Base-by-base conservation (phyloP, 805 yeast species). In the Wickerhamiella lipophila region DNA sequence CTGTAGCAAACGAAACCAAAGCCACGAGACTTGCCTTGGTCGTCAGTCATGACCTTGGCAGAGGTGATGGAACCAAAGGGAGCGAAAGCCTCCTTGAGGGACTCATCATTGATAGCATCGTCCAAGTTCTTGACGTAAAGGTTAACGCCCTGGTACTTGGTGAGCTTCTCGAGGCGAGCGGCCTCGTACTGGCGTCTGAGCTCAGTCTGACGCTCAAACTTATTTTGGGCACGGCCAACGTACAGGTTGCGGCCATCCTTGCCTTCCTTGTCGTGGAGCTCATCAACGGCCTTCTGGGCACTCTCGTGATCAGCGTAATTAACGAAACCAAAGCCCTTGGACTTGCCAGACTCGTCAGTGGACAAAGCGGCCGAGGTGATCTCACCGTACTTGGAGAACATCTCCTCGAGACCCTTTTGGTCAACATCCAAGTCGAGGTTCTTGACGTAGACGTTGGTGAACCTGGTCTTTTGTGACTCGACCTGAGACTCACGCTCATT, bases 151-250 rank as follows among this genome's bases (percentile, higher is more conserved):
- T 88, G 96, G 77, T 83, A 87, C 73, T 89, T 88, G 65, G 81
- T 78, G 66, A 85, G 72, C 70, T 85, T 85, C 74, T 92, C 97
- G 67, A 83, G 76, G 68, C 95, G 81, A 60, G 83, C 81, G 59
- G 83, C 78, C 72, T 92, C 97, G 74, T 85, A 81, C 74, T 86
- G 94, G 72, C 81, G 82, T 76, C 83, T 86, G 70, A 92, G 83
- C 72, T 87, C 94, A 74, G 86, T 95, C 65, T 81, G 70, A 76
- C 98, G 88, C 78, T 92, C 98, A 70, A 83, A 77, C 79, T 87
- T 89, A 87, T 87, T 89, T 76, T 92, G 98, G 60, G 98, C 98
- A 72, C 98, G 86, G 63, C 96, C 96, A 63, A 89, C 98, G 68
- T 79, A 92, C 57, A 92, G 71, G 69, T 74, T 77, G 74, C 84